Evolutionary conservation across 441 rosid genomes (phyloP).

Genomic region (Adansonia gregorii): DNA sequence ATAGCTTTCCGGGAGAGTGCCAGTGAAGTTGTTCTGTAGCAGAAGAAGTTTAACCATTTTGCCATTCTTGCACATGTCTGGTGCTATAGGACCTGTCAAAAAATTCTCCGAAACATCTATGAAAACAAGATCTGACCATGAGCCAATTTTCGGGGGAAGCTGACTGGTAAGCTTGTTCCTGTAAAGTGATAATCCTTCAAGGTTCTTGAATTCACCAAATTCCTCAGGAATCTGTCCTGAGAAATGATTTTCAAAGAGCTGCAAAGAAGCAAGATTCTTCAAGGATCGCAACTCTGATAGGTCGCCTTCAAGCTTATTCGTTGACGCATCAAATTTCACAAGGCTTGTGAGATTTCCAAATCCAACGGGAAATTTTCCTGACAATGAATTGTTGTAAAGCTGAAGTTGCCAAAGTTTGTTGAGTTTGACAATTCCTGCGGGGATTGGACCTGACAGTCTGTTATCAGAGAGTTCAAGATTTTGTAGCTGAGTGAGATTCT

Average conservation of each 20-base stretch:
- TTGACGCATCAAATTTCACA: conserved; percentile 50
- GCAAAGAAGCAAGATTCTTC: conserved; percentile 46
- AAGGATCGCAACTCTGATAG: conserved; percentile 52
- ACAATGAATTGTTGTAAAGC: conserved; percentile 57
- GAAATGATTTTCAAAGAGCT: conserved; percentile 49
- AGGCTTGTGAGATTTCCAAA: conserved; percentile 50
- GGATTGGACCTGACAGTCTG: conserved; percentile 49
- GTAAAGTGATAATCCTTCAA: conserved; percentile 51
- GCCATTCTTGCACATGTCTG: conserved; percentile 62
- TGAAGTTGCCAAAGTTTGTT: conserved; percentile 50
- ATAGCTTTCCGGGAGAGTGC: conserved; percentile 49
- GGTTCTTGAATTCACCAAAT: conserved; percentile 58
- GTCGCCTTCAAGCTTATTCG: conserved; percentile 53
- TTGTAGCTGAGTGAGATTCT: conserved; percentile 41
- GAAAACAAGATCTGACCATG: conserved; percentile 40
- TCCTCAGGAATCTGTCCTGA: conserved; percentile 60
- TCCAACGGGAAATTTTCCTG: conserved; percentile 56
- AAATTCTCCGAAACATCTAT: conserved; percentile 65
- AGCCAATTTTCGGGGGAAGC: conserved; percentile 57
- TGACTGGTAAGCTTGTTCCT: conserved; percentile 54
- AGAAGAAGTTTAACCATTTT: conserved; percentile 46
- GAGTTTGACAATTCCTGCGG: conserved; percentile 46
- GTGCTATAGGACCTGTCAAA: conserved; percentile 60
- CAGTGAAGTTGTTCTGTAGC: conserved; percentile 55
- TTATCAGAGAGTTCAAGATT: conserved; percentile 65